Base-by-base conservation (phyloP, 2,329 filamentous ascomycete species). In the Aspergillus sp. region DNA sequence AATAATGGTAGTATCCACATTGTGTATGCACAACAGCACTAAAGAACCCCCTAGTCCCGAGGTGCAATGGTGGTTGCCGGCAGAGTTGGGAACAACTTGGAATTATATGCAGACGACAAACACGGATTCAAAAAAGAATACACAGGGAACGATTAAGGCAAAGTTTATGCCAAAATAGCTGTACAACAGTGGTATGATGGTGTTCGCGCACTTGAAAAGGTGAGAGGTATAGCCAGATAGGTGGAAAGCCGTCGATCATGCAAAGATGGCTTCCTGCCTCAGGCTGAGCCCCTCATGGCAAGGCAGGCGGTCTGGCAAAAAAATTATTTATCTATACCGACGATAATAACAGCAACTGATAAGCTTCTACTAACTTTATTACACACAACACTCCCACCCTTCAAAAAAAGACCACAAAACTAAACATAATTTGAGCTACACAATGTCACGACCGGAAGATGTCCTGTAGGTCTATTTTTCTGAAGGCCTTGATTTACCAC, bases 1-100 rank as follows among this genome's bases (percentile, higher is more conserved):
- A 99, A 81, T 44, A 98, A 80, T 68, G 93, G 93, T 70, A 99
- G 80, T 80, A 99, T 91, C 91, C 93, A 98, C 95, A 98, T 97
- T 64, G 63, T 85, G 54, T 40, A 44, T 46, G 21, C 39, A 39
- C 31, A 17, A 40, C 6, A 23, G n/a, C 17, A 17, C 41, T 8
- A 23, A 14, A 48, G 19, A 44, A 27, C 19, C 23, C 43, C 43
- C 35, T 27, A 7, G 12, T 17, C 49, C 35, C 19, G 12, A 48
- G 15, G 53, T 37, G 43, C 31, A 6, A 21, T 11, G 33, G 47
- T 6, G 24, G 7, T n/a, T 21, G 50, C 17, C 23, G n/a, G 31
- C 40, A 21, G 4, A 41, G 44, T 24, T 48, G n/a, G n/a, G n/a
- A 4, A 15, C 37, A 21, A 14, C 15, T 14, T 14, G 31, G 14